Conservation (phyloP, 139 green algal species). For the Picochlorum sp. region DNA sequence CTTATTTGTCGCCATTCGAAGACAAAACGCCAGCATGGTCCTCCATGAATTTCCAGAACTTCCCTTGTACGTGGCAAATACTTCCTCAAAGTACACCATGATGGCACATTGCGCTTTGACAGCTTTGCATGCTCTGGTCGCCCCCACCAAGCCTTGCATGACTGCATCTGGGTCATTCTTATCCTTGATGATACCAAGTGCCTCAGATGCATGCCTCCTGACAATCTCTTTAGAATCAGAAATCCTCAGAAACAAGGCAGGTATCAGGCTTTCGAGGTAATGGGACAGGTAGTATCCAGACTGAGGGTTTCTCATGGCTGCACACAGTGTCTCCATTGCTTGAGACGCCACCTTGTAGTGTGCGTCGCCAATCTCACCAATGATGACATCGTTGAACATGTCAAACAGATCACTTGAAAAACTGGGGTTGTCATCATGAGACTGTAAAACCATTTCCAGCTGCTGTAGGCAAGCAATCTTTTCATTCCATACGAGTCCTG, state of each 20-base stretch:
- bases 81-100: slow-evolving; percentile 39
- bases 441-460: too few species aligned
- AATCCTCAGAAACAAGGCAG: slow-evolving; percentile 39
- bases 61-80: neutral
- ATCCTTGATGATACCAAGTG: slow-evolving; percentile 20
- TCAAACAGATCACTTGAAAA: neutral
- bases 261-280: slow-evolving; percentile 49
- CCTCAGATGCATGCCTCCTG: slow-evolving; percentile 15
- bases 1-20: slow-evolving; percentile 38
- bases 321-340: slow-evolving; percentile 26
- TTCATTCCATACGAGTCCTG: too few species aligned
- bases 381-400: neutral
- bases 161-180: slow-evolving; percentile 28
- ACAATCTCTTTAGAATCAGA: slow-evolving; percentile 48
- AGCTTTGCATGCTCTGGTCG: slow-evolving; percentile 31
- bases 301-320: slow-evolving; percentile 12
- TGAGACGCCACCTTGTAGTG: slow-evolving; percentile 44
- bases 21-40: slow-evolving; percentile 24
- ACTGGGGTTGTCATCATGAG: neutral
- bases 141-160: slow-evolving; percentile 33
- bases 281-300: slow-evolving; percentile 28
- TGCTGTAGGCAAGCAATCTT: too few species aligned
- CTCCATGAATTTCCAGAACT: slow-evolving; percentile 5
- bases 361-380: slow-evolving; percentile 15
- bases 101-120: slow-evolving; percentile 37